Conservation (phyloP, 129 eudicot genomes). For the Cynara cardunculus region DNA sequence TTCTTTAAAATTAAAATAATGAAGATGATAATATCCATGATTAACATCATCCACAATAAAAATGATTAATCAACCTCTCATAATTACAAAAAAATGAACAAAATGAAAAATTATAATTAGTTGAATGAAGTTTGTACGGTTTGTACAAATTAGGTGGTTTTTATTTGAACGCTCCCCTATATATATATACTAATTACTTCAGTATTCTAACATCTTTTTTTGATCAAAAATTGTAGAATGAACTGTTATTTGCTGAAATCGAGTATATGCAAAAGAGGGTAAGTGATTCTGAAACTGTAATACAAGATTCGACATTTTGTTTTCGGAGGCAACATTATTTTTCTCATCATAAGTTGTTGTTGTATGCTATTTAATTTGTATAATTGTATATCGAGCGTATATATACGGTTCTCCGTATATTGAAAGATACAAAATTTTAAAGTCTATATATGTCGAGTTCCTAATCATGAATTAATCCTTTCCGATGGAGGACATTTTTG, state of each 20-base stretch:
- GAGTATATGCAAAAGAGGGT: slow-evolving; percentile 97
- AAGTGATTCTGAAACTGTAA: slow-evolving; percentile 8
- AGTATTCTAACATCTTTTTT: neutral
- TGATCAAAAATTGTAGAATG: slow-evolving; percentile 57
- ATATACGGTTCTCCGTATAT: neutral
- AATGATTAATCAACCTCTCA: too few relatives aligned
- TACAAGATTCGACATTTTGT: neutral
- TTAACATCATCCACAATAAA: too few relatives aligned
- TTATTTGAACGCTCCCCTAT: too few relatives aligned
- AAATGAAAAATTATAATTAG: too few relatives aligned
- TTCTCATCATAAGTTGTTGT: neutral
- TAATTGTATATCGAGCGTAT: too few relatives aligned
- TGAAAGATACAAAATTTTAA: neutral
- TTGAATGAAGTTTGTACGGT: too few relatives aligned
- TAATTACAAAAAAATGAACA: too few relatives aligned
- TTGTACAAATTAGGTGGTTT: too few relatives aligned
- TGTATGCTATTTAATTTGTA: neutral
- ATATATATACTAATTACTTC: too few relatives aligned
- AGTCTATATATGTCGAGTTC: neutral
- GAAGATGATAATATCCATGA: too few relatives aligned
- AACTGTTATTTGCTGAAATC: slow-evolving; percentile 84
- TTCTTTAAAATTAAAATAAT: too few relatives aligned
- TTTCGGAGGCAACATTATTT: neutral
- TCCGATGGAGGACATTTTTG: neutral
- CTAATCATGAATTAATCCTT: neutral